Evolutionary conservation across 208 protist genomes (phyloP).

Genomic region (Acanthamoeba culbertsoni): DNA sequence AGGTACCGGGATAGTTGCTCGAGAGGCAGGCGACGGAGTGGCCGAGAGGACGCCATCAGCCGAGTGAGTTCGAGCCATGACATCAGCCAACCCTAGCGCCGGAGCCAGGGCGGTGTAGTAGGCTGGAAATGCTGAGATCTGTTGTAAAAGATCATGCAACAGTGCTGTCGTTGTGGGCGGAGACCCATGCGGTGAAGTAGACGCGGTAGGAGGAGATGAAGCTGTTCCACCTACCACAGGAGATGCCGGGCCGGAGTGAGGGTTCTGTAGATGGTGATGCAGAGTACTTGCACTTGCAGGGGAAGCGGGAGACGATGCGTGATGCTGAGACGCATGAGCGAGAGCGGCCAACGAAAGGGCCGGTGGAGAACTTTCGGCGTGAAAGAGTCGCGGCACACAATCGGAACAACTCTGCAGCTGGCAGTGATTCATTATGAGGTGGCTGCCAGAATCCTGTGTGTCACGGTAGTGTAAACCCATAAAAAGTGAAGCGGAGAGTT

Average conservation of each 20-base stretch:
- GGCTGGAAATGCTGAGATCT: neutral
- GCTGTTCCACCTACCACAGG: neutral
- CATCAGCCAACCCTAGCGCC: no score
- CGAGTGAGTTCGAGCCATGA: no score
- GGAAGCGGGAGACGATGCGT: neutral
- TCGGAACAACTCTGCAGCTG: neutral
- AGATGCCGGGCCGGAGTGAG: neutral
- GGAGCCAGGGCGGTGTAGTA: neutral
- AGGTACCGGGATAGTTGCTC: no score
- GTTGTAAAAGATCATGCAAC: slow-evolving; percentile 3
- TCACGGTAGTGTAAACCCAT: no score
- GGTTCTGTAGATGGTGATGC: neutral
- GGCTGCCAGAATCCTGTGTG: neutral
- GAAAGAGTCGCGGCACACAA: neutral
- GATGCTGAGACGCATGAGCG: neutral
- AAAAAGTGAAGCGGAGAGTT: no score
- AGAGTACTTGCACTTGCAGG: neutral
- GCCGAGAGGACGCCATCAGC: no score
- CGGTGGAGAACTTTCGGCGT: neutral
- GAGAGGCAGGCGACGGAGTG: no score
- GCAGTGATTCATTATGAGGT: neutral
- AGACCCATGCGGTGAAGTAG: neutral
- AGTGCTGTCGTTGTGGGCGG: neutral
- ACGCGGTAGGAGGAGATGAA: neutral
- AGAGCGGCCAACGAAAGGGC: neutral